Conservation (phyloP, 73 alveolate species). For the Stentor roeselii region DNA sequence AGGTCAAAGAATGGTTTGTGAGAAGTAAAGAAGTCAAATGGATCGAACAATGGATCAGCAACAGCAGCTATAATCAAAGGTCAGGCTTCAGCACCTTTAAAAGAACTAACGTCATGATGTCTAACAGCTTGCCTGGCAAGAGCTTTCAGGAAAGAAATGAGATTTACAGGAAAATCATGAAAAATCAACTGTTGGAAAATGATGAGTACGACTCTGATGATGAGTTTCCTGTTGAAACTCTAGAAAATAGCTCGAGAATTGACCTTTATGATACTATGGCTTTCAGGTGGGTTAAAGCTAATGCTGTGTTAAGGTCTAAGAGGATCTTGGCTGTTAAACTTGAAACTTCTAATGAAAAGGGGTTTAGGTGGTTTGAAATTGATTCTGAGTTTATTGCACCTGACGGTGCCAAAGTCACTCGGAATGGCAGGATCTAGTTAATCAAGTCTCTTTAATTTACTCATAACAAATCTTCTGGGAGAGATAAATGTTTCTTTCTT, state of each 20-base stretch:
- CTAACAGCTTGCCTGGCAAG: neutral
- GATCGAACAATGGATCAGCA: conserved; percentile 30
- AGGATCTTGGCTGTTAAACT: neutral
- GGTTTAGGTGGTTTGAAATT: neutral
- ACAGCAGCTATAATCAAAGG: neutral
- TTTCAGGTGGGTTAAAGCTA: neutral
- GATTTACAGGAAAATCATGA: neutral
- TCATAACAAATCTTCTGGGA: neutral
- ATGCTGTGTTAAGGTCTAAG: neutral
- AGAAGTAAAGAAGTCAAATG: conserved; percentile 15
- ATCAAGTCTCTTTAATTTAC: too few relatives aligned
- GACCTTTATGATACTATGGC: neutral
- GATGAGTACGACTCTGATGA: neutral
- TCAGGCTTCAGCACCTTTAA: neutral
- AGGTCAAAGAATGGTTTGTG: conserved; percentile 31
- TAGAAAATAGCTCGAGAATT: too few relatives aligned
- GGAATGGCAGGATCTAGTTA: neutral
- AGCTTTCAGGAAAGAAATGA: neutral
- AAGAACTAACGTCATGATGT: neutral
- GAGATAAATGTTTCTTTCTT: neutral
- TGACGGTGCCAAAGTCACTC: neutral
- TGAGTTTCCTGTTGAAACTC: neutral
- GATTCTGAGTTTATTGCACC: neutral
- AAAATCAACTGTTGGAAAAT: neutral
- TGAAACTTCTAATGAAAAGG: neutral